Evolutionary conservation across 192 early-diverging fungal genomes (phyloP).

Genomic region (Globomyces pollinis-pini): DNA sequence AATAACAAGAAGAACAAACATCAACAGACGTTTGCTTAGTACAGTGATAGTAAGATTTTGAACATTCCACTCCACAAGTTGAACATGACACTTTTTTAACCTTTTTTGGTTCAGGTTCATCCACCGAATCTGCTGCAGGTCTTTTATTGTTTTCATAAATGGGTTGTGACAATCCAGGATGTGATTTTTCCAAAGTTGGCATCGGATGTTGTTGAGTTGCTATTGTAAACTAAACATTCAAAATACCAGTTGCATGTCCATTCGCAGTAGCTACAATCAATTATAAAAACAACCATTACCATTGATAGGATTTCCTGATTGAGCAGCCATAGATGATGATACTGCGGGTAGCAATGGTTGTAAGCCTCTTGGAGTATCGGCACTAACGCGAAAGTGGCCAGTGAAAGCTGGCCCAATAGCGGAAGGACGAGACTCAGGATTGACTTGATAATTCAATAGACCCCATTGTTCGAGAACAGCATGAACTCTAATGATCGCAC

Average conservation of each 20-base stretch:
- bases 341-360: conserved; percentile 73
- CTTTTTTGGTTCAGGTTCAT: conserved; percentile 8
- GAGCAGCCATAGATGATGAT: conserved; percentile 16
- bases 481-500: conserved; percentile 96
- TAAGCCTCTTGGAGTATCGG: conserved; percentile 88
- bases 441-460: conserved; percentile 95
- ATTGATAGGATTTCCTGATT: no score
- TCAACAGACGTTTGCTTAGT: conserved; percentile 57
- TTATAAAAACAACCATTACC: no score
- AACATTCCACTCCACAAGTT: conserved; percentile 83
- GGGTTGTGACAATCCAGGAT: conserved; percentile 16
- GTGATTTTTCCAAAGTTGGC: not conserved
- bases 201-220: no score
- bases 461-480: conserved; percentile 99
- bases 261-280: not conserved
- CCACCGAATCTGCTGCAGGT: conserved; percentile 5
- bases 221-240: conserved; percentile 7
- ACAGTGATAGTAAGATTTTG: conserved; percentile 70
- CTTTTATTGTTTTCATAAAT: conserved; percentile 15
- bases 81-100: conserved; percentile 49
- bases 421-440: conserved; percentile 88
- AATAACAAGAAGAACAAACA: conserved; percentile 81
- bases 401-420: conserved; percentile 88
- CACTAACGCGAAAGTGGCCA: conserved; percentile 94
- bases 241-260: not conserved